These are phyloP conservation scores for Tricladium varicosporioides DNA, from an alignment of 2,329 filamentous ascomycete species.

Conservation along the genomic window DNA sequence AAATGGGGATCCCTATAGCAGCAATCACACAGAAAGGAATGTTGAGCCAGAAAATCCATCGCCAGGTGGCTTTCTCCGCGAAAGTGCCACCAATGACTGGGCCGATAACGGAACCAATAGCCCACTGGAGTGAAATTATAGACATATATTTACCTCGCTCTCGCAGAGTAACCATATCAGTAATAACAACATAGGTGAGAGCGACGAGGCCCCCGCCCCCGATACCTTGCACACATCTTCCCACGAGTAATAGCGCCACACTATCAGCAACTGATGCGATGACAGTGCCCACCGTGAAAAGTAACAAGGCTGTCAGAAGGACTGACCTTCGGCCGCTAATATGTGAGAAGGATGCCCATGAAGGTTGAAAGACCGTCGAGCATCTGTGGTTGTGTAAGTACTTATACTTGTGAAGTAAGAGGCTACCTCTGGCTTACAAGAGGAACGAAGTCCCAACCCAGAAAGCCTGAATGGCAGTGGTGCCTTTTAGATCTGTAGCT, in stretches of 20 bases:
- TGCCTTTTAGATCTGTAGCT: slow-evolving; percentile 48
- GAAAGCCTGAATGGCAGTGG: slow-evolving; percentile 58
- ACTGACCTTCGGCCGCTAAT: slow-evolving; percentile 25
- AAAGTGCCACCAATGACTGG: slow-evolving; percentile 42
- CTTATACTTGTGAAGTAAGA: slow-evolving; percentile 8
- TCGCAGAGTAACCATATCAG: slow-evolving; percentile 44
- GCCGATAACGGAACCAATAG: slow-evolving; percentile 33
- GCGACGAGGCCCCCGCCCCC: slow-evolving; percentile 48
- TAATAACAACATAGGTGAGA: slow-evolving; percentile 43
- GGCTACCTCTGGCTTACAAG: slow-evolving; percentile 37
- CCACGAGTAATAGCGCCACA: slow-evolving; percentile 29
- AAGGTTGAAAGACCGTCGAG: slow-evolving; percentile 59
- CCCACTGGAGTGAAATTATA: slow-evolving; percentile 26
- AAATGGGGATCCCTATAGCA: slow-evolving; percentile 24
- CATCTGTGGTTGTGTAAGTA: slow-evolving; percentile 25
- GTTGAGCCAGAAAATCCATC: slow-evolving; percentile 29
- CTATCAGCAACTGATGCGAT: slow-evolving; percentile 33
- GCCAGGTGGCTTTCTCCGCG: slow-evolving; percentile 36
- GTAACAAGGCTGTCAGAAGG: slow-evolving; percentile 19
- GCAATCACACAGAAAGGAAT: slow-evolving; percentile 25
- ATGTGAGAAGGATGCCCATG: slow-evolving; percentile 28
- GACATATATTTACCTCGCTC: slow-evolving; percentile 39
- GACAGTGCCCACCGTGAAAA: slow-evolving; percentile 29
- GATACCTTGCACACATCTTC: slow-evolving; percentile 44
- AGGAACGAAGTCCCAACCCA: slow-evolving; percentile 68